A percentile compares a stretch with the other conserved stretches of the same genome.
Evolutionary conservation across 1,139 yeast genomes (phyloP).

Genomic region (Hansenula sp.): DNA sequence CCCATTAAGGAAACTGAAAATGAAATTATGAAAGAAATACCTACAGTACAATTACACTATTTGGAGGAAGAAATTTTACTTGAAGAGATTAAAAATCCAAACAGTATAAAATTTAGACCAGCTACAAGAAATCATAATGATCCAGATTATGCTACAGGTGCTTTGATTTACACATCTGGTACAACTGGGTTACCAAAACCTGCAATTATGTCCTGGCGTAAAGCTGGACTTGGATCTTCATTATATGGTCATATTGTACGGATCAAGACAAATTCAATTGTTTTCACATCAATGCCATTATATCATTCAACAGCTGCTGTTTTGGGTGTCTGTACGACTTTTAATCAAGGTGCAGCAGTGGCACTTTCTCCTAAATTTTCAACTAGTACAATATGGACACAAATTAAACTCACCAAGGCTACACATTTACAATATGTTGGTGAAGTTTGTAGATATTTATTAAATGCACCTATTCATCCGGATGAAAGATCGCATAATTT

Average conservation of each 20-base stretch:
- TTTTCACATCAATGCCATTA: slow-evolving; percentile 92
- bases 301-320: slow-evolving; percentile 94
- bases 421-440: slow-evolving; percentile 93
- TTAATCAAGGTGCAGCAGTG: slow-evolving; percentile 68
- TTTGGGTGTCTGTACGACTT: slow-evolving; percentile 74
- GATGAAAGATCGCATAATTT: slow-evolving; percentile 69
- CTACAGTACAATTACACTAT: slow-evolving; percentile 42
- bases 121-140: slow-evolving; percentile 52
- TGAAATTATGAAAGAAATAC: slow-evolving; percentile 36
- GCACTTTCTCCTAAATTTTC: slow-evolving; percentile 82
- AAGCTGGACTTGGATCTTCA: slow-evolving; percentile 62
- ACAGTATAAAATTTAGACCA: slow-evolving; percentile 51
- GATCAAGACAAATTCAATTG: slow-evolving; percentile 48
- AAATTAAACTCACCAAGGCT: slow-evolving; percentile 64
- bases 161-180: slow-evolving; percentile 87
- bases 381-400: slow-evolving; percentile 87
- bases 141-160: slow-evolving; percentile 58
- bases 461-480: slow-evolving; percentile 55
- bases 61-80: slow-evolving; percentile 50
- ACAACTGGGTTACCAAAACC: slow-evolving; percentile 96
- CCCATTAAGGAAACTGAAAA: slow-evolving; percentile 52
- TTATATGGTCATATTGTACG: slow-evolving; percentile 70
- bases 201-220: slow-evolving; percentile 91
- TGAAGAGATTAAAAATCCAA: slow-evolving; percentile 38
- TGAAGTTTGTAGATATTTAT: slow-evolving; percentile 85